Evolutionary conservation across 2,329 filamentous ascomycete genomes (phyloP), one percentile per base, ranked within the genome.

Genomic region (Aspergillus quadrilineatus): DNA sequence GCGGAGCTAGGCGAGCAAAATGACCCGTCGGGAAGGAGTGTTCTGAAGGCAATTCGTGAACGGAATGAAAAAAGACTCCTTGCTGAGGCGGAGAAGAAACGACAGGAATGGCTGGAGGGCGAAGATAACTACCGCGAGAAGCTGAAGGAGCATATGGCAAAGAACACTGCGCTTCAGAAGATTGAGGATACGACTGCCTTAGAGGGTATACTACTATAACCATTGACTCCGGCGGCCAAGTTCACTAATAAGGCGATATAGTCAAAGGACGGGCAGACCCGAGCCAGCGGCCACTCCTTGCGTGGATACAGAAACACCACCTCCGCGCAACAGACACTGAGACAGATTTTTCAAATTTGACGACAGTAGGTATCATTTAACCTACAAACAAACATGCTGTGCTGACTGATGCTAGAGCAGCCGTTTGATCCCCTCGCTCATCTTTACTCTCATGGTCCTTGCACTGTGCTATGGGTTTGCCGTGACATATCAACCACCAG

Each of bases 61-160:
- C 54, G 65, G 46, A 78, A 79, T 55, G 73, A 78, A 53, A 71
- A 70, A 36, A 65, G 68, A n/a, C 59, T 73, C 6, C 59, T 74
- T 51, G 66, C 71, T 8, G 72, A 79, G 56, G 77, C 83, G 67
- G 74, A 79, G 60, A 64, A 68, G 42, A 77, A 81, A 63, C 80
- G 80, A 41, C 76, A 75, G 45, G 71, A 76, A 53, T 85, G 82
- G 81, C 75, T 83, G 29, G 69, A 74, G 8, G 78, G 78, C n/a
- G 82, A 84, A 61, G 75, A 77, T 30, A 67, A 70, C 58, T 69
- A 76, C 37, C 65, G 63, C 10, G 73, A 75, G 56, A 67, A 64
- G 44, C 22, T 73, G 39, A 63, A 65, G 56, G 67, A 60, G 15
- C 67, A 70, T 50, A 52, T 72, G 15, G 65, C 69, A 50, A 67